Evolutionary conservation across 2,329 filamentous ascomycete species (phyloP).

Genomic region (Fusarium camptoceras): DNA sequence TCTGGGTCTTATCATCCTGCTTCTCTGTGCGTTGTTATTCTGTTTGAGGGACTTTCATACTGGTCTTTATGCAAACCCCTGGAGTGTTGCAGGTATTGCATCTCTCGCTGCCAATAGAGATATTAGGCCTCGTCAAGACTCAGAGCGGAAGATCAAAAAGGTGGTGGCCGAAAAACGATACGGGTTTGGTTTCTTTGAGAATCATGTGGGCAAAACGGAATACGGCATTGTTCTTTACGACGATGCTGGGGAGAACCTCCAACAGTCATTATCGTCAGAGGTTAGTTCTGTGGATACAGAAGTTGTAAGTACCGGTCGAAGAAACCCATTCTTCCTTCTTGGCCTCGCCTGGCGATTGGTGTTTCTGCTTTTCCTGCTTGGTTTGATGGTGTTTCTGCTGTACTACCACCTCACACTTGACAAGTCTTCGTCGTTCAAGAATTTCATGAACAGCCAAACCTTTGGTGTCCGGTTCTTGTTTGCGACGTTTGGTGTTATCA

Average conservation of each 20-base stretch:
- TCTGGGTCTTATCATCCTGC: conserved; percentile 32
- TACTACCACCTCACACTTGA: conserved; percentile 54
- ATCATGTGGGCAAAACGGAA: conserved; percentile 33
- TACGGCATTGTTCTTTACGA: conserved; percentile 46
- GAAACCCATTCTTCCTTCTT: conserved; percentile 53
- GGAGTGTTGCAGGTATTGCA: conserved; percentile 46
- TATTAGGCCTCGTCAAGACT: conserved; percentile 33
- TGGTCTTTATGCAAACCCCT: conserved; percentile 49
- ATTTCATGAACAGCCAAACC: conserved; percentile 56
- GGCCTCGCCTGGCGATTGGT: conserved; percentile 52
- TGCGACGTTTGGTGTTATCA: conserved; percentile 56
- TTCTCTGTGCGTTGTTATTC: conserved; percentile 36
- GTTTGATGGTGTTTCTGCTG: conserved; percentile 53
- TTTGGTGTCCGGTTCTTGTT: conserved; percentile 60
- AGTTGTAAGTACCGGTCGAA: conserved; percentile 3
- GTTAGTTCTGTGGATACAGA: conserved; percentile 35
- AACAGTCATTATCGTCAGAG: conserved; percentile 18
- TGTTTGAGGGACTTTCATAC: conserved; percentile 42
- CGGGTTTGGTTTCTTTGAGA: conserved; percentile 44
- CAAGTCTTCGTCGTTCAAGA: conserved; percentile 48
- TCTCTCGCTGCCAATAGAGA: conserved; percentile 43
- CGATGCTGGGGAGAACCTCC: conserved; percentile 30
- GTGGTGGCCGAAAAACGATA: conserved; percentile 46
- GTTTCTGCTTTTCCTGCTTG: conserved; percentile 51
- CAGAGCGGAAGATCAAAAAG: conserved; percentile 40